A percentile compares a stretch with the other conserved stretches of the same genome.
Evolutionary conservation across 495 filamentous ascomycete genomes (phyloP).

Genomic region (Wilcoxina mikolae): DNA sequence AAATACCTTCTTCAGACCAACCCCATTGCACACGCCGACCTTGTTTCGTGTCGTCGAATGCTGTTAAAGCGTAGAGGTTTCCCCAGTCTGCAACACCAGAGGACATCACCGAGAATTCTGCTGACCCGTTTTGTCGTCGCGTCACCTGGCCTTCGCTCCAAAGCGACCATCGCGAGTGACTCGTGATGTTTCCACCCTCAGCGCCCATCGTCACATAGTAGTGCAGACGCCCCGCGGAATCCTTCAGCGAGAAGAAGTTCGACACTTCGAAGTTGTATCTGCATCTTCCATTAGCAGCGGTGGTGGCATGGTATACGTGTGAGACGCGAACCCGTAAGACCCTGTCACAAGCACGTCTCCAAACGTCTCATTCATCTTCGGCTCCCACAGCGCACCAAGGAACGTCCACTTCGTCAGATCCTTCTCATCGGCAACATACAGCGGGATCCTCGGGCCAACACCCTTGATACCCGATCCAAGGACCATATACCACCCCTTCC

Average conservation of each 20-base stretch:
- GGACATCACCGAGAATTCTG: conserved; percentile 29
- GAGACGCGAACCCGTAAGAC: conserved; percentile 3
- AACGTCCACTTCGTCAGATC: conserved; percentile 40
- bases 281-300: conserved; percentile 32
- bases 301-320: background rate
- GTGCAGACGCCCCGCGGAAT: conserved; percentile 30
- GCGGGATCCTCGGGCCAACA: conserved; percentile 36
- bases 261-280: conserved; percentile 46
- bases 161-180: conserved; percentile 32
- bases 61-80: conserved; percentile 32
- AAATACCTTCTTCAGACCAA: conserved; percentile 30
- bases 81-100: conserved; percentile 34
- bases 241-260: conserved; percentile 35
- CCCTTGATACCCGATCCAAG: conserved; percentile 39
- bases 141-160: conserved; percentile 33
- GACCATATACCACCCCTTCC: conserved; percentile 35
- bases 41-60: conserved; percentile 34
- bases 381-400: conserved; percentile 34
- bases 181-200: conserved; percentile 34
- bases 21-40: conserved; percentile 33
- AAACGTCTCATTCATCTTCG: conserved; percentile 34
- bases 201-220: conserved; percentile 39
- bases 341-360: conserved; percentile 23
- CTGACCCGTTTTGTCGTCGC: conserved; percentile 30
- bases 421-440: conserved; percentile 37